Evolutionary conservation across 2,329 filamentous ascomycete genomes (phyloP), one percentile per base, ranked within the genome.

Genomic region (Myriosclerotinia scirpicola): DNA sequence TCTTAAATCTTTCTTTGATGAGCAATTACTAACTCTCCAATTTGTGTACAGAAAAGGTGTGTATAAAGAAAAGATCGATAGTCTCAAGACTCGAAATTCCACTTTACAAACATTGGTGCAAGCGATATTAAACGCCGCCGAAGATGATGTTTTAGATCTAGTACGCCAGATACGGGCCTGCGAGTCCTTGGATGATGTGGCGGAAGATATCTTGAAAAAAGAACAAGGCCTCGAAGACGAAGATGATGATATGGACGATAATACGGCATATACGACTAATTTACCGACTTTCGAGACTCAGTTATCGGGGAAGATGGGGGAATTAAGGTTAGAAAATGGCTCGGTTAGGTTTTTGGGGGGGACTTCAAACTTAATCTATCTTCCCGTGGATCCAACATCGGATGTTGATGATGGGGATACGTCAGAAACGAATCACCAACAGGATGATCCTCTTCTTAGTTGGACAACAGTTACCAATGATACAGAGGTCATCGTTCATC

Each of bases 101-200:
- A 98, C 94, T 1, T 81, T 98, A 65, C 92, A 97, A 77, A 93
- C 93, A n/a, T 82, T 98, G 48, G 88, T 98, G 69, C 92, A 97
- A 75, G 93, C 94, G 58, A 92, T 99, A 61, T 82, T 98, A 61
- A 97, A 97, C 77, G 93, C 91, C 55, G 85, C 90, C 26, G 94
- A 98, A 76, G 91, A 96, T 6, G 91, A 95, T 67, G 93, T 96
- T 4, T 84, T 88, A 50, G 87, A 84, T 9, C 83, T 99, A 59
- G 90, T 98, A n/a, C 86, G 85, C 70, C 88, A 90, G 78, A 97
- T 98, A 63, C 89, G 95, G 53, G 92, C 90, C 7, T 96, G 92
- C 76, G 92, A 97, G 62, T 67, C 68, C 44, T 46, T 75, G 62
- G 76, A 75, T 56, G 73, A 74, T 72, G 75, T 76, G 20, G 77